phyloP scores from a whole-genome alignment of 345 rosid genomes.

The Eucalyptus virginea region DNA sequence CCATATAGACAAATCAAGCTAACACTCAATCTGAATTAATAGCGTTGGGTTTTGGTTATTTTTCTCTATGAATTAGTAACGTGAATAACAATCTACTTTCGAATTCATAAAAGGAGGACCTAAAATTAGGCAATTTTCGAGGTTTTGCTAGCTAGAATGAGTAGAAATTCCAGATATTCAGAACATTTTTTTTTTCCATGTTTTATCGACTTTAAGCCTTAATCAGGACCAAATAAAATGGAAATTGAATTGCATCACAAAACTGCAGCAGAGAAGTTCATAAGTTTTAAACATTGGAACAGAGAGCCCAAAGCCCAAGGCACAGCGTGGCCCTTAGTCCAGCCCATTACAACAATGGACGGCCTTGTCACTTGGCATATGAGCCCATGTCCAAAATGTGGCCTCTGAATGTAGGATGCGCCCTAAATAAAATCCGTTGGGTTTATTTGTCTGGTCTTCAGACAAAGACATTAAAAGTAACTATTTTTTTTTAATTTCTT shows the following conservation, averaged over 20 bases:
- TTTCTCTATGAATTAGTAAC: fast-evolving
- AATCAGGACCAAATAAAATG: neutral
- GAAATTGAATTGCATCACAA: neutral
- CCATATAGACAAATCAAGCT: neutral
- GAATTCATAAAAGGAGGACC: neutral
- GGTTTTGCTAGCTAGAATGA: neutral
- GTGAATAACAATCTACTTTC: neutral
- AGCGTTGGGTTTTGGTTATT: fast-evolving
- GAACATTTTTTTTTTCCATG: neutral
- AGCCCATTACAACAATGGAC: neutral
- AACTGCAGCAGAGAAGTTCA: neutral
- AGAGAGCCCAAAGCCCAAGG: neutral
- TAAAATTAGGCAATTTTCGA: neutral
- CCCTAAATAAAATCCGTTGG: neutral
- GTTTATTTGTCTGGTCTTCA: neutral
- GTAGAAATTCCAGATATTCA: neutral
- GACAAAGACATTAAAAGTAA: neutral
- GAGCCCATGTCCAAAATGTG: neutral
- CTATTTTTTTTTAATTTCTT: neutral
- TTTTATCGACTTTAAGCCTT: neutral
- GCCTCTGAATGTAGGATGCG: neutral
- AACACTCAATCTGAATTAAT: neutral
- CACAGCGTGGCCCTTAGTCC: neutral
- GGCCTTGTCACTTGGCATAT: neutral
- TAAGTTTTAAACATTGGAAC: neutral